A percentile compares a stretch with the other conserved stretches of the same genome.
phyloP scores from a whole-genome alignment of 495 filamentous ascomycete species.

The Aspergillus indologenus region DNA sequence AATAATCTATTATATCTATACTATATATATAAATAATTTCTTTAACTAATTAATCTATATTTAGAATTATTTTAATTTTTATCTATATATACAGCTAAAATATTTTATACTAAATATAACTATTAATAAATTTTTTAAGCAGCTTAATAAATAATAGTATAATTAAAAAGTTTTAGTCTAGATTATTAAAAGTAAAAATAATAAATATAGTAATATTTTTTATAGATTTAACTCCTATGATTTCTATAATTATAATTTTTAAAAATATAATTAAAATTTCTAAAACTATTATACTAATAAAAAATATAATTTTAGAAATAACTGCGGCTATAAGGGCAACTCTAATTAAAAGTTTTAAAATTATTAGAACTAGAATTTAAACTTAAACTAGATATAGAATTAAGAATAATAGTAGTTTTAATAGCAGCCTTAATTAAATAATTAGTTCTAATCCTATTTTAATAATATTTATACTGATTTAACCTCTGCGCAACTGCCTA shows the following conservation, averaged over 20 bases:
- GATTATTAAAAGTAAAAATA: neutral
- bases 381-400: neutral
- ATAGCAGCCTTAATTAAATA: neutral
- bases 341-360: neutral
- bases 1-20: neutral
- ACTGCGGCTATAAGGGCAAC: neutral
- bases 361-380: neutral
- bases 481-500: neutral
- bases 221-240: neutral
- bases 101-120: neutral
- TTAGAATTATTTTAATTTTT: neutral
- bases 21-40: neutral
- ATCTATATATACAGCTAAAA: neutral
- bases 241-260: neutral
- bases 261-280: neutral
- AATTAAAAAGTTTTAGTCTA: neutral
- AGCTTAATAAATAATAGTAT: neutral
- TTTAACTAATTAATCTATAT: neutral
- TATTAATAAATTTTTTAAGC: neutral
- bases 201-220: neutral
- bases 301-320: neutral
- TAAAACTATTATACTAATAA: neutral
- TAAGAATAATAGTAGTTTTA: neutral
- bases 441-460: neutral
- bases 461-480: neutral